Evolutionary conservation across 257 asterid species (phyloP).

Genomic region (Nicotiana noctiflora): DNA sequence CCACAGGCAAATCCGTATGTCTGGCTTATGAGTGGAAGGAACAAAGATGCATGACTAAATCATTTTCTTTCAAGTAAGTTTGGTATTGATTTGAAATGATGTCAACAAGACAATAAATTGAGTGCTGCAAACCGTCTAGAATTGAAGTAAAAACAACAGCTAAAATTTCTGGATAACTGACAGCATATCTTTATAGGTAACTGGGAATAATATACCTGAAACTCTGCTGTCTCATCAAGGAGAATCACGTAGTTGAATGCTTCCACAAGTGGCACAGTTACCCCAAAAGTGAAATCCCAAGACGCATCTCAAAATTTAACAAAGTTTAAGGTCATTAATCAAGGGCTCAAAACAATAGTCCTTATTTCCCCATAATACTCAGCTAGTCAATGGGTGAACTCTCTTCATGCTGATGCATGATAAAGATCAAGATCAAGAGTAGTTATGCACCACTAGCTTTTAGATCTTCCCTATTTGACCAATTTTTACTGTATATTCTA

Average conservation of each 20-base stretch:
- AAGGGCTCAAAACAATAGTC: not conserved
- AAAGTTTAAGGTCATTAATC: not conserved
- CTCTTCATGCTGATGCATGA: not conserved
- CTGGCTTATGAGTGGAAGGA: not conserved
- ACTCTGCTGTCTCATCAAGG: not conserved
- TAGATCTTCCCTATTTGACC: not conserved
- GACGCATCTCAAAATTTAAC: not conserved
- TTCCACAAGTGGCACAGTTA: not conserved
- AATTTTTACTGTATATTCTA: not conserved
- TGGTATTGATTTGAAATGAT: not conserved
- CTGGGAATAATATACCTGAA: not conserved
- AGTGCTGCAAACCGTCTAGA: not conserved
- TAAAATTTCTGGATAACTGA: not conserved
- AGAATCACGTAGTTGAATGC: not conserved
- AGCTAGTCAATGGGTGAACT: not conserved
- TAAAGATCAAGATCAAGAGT: not conserved
- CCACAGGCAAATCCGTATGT: not conserved
- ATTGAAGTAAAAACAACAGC: not conserved
- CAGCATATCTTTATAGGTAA: not conserved
- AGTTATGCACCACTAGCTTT: not conserved
- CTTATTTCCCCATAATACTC: not conserved
- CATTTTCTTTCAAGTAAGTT: not conserved
- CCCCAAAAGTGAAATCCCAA: slow-evolving; percentile 5
- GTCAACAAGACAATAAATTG: not conserved
- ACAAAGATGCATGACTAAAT: not conserved